These are phyloP conservation scores for Malassezia globosa DNA, from an alignment of 1,284 basidiomycete genomes.

Conservation along the genomic window DNA sequence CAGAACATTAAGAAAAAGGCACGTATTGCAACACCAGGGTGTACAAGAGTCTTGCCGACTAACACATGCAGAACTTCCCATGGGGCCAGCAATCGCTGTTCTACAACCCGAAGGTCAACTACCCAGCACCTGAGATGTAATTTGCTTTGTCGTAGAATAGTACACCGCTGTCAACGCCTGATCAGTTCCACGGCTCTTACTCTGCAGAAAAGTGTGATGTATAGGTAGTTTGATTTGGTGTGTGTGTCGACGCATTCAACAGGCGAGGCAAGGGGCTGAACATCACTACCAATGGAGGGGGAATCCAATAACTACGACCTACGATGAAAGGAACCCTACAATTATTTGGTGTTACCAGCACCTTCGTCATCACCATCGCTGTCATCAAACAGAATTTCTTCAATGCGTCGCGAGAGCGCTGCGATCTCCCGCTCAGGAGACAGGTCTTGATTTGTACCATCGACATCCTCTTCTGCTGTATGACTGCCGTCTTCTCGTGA, in stretches of 20 bases:
- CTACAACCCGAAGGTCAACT: slow-evolving; percentile 39
- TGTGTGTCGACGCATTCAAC: too few relatives aligned
- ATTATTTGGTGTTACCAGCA: background rate
- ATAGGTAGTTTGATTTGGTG: too few relatives aligned
- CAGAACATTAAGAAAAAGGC: slow-evolving; percentile 8
- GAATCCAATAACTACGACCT: too few relatives aligned
- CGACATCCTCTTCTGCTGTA: slow-evolving; percentile 20
- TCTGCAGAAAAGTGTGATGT: too few relatives aligned
- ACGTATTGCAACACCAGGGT: background rate
- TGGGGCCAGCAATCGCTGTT: slow-evolving; percentile 40
- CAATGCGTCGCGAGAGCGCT: slow-evolving; percentile 34
- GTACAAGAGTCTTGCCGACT: slow-evolving; percentile 1
- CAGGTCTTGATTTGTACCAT: slow-evolving; percentile 29
- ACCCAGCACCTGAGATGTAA: slow-evolving; percentile 20
- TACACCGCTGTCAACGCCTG: slow-evolving; percentile 2
- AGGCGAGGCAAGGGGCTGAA: too few relatives aligned
- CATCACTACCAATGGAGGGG: too few relatives aligned
- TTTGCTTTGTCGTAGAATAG: background rate
- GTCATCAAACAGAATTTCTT: slow-evolving; percentile 36
- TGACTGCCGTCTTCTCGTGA: slow-evolving; percentile 17
- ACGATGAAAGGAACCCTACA: too few relatives aligned
- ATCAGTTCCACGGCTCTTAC: background rate
- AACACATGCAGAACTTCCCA: too few relatives aligned
- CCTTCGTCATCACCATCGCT: slow-evolving; percentile 5
- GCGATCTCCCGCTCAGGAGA: slow-evolving; percentile 41